Evolutionary conservation across 352 stramenopile species (phyloP).

Genomic region (Pythium dissotocum): DNA sequence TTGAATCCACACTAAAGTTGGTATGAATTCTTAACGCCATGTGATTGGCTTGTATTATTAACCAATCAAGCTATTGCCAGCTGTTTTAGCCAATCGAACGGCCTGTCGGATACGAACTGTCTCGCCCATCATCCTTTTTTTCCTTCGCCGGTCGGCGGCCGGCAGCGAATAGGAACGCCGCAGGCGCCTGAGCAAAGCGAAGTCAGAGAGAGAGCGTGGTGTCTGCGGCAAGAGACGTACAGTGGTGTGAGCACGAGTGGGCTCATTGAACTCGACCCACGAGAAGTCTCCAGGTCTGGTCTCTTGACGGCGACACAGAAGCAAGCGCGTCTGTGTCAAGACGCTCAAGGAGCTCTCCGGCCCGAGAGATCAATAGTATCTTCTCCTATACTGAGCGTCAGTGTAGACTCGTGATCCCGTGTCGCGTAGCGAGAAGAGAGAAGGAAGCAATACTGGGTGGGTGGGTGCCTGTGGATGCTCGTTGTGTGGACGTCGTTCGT

Average conservation of each 20-base stretch:
- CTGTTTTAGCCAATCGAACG: not conserved
- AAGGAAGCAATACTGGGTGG: too few relatives aligned
- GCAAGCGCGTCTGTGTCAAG: slow-evolving; percentile 8
- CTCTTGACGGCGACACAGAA: slow-evolving; percentile 6
- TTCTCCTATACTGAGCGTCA: not conserved
- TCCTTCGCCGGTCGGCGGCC: slow-evolving; percentile 2
- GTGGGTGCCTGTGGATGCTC: not conserved
- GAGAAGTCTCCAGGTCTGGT: not conserved
- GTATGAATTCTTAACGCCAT: not conserved
- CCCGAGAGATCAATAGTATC: too few relatives aligned
- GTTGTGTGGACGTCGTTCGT: not conserved
- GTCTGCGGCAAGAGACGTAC: slow-evolving; percentile 4
- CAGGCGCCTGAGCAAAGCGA: not conserved
- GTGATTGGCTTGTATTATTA: slow-evolving; percentile 3
- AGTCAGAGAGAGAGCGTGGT: not conserved
- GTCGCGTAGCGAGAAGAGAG: not conserved
- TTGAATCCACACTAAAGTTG: not conserved
- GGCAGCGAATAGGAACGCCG: slow-evolving; percentile 8
- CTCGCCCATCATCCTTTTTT: slow-evolving; percentile 3
- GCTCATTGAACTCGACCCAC: not conserved
- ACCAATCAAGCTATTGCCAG: not conserved
- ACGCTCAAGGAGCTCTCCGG: not conserved
- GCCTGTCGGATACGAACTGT: slow-evolving; percentile 1
- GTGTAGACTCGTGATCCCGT: not conserved
- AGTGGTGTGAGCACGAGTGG: not conserved